Conservation (phyloP, 2,329 filamentous ascomycete genomes). For the Xylaria sp. region DNA sequence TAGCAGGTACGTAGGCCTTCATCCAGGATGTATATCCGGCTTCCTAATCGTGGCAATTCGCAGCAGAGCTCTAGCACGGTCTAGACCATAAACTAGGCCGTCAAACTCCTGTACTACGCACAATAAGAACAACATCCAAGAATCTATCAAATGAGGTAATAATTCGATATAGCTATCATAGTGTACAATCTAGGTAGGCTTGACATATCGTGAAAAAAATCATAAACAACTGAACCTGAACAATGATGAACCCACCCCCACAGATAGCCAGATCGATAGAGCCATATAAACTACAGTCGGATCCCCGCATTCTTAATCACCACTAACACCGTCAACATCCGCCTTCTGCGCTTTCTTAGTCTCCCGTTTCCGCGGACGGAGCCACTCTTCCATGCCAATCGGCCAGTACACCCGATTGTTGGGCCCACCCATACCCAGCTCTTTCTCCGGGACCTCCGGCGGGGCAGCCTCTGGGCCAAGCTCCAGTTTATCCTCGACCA, state of each 20-base stretch:
- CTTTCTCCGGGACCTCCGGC: conserved; percentile 69
- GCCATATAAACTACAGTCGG: background rate
- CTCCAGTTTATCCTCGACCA: conserved; percentile 31
- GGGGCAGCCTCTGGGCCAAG: conserved; percentile 53
- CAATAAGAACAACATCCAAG: background rate
- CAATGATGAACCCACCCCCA: background rate
- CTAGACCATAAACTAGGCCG: too few species aligned
- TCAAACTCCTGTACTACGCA: background rate
- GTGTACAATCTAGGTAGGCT: background rate
- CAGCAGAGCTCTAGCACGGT: background rate
- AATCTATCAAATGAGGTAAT: background rate
- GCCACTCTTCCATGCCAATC: conserved; percentile 87
- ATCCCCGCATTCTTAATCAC: conserved; percentile 43
- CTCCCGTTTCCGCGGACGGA: conserved; percentile 81
- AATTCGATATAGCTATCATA: background rate
- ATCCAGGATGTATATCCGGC: too few species aligned
- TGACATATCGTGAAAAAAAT: background rate
- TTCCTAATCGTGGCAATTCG: background rate
- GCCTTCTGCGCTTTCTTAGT: conserved; percentile 63
- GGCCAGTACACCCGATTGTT: conserved; percentile 91
- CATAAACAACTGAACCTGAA: background rate
- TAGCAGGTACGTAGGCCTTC: too few species aligned
- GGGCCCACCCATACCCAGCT: conserved; percentile 87
- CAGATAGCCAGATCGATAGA: background rate
- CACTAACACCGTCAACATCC: conserved; percentile 45